Percentiles rank a stretch among this genome's conserved stretches.
Evolutionary conservation across 1,284 basidiomycete species (phyloP).

Genomic region (Moesziomyces parantarcticus): DNA sequence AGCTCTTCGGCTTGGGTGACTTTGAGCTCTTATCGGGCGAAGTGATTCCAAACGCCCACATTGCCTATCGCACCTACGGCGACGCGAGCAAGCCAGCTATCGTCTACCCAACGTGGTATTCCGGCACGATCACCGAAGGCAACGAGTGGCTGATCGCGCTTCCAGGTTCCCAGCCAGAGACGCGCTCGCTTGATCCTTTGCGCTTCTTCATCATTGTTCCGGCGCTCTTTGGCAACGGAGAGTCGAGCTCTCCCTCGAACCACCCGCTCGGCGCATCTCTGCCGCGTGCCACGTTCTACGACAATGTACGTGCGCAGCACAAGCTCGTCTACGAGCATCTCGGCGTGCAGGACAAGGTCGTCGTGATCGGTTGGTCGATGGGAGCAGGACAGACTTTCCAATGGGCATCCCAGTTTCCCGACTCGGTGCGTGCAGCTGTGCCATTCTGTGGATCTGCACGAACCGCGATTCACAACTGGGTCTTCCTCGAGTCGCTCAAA

Average conservation of each 20-base stretch:
- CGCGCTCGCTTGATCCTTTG: conserved; percentile 35
- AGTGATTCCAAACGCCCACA: conserved; percentile 35
- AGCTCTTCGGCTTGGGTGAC: conserved; percentile 42
- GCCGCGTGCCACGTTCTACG: conserved; percentile 42
- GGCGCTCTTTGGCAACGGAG: conserved; percentile 59
- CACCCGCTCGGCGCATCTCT: conserved; percentile 29
- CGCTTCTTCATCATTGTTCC: conserved; percentile 59
- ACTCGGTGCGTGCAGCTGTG: conserved; percentile 29
- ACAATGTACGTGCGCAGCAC: conserved; percentile 52
- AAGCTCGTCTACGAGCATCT: conserved; percentile 37
- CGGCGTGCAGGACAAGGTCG: conserved; percentile 27
- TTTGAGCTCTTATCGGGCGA: conserved; percentile 42
- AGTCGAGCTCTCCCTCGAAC: conserved; percentile 51
- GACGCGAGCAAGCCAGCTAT: conserved; percentile 35
- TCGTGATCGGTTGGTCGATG: conserved; percentile 50
- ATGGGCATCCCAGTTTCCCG: conserved; percentile 52
- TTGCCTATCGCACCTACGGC: conserved; percentile 58
- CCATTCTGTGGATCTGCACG: conserved; percentile 57
- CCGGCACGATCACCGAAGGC: conserved; percentile 49
- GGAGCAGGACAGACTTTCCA: conserved; percentile 52
- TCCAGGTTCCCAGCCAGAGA: conserved; percentile 9
- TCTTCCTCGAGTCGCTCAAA: conserved; percentile 48
- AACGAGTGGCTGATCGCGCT: conserved; percentile 51
- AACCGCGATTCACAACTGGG: conserved; percentile 50
- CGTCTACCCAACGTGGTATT: conserved; percentile 59